A percentile compares a stretch with the other conserved stretches of the same genome.
These are phyloP conservation scores for Naganishia kalamii DNA, from an alignment of 768 basidiomycete species.

Conservation along the genomic window DNA sequence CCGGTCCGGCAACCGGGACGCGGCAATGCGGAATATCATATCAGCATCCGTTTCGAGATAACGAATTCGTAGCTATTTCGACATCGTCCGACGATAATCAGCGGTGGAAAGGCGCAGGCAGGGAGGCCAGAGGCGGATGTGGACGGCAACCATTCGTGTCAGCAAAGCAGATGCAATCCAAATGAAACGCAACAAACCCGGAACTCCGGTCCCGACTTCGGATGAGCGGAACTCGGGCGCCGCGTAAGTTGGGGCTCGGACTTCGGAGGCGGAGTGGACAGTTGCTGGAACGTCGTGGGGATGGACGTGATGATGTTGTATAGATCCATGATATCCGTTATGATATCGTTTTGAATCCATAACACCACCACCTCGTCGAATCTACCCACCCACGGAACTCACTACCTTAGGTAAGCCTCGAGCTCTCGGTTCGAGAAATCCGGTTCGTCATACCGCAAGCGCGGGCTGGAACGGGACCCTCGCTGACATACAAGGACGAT, in stretches of 20 bases:
- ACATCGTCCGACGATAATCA: background rate
- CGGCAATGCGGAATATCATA: background rate
- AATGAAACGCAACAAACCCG: no score
- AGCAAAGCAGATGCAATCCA: no score
- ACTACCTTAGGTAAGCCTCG: slow-evolving; percentile 2
- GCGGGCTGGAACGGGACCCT: background rate
- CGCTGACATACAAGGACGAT: background rate
- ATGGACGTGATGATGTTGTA: background rate
- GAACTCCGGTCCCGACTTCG: no score
- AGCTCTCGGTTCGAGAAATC: no score
- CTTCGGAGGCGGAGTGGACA: slow-evolving; percentile 1
- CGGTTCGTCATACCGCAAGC: background rate
- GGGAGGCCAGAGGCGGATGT: no score
- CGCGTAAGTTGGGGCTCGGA: no score
- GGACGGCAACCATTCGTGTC: no score
- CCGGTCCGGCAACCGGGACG: background rate
- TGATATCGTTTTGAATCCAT: no score
- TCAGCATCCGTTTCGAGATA: slow-evolving; percentile 2
- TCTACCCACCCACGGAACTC: no score
- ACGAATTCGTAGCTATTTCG: slow-evolving; percentile 5
- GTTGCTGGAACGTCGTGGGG: background rate
- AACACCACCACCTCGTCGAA: no score
- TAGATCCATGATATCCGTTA: background rate
- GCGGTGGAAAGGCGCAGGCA: no score
- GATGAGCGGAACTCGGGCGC: no score